These are phyloP conservation scores for Entomortierella lignicola DNA, from an alignment of 192 early-diverging fungal species.

Conservation along the genomic window DNA sequence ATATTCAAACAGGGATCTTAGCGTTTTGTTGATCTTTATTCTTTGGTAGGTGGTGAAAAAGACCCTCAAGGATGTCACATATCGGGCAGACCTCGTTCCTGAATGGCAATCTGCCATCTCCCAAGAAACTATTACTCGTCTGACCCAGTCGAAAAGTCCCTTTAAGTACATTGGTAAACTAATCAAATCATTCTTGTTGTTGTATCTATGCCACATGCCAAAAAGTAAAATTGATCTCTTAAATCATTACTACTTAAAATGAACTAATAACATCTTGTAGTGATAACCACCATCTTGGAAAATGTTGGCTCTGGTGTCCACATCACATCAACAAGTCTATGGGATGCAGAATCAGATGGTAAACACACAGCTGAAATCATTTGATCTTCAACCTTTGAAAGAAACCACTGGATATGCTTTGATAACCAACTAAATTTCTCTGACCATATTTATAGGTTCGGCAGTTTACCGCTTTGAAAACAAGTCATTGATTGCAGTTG, in stretches of 20 bases:
- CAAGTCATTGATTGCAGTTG: conserved; percentile 37
- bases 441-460: conserved; percentile 25
- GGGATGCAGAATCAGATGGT: conserved; percentile 52
- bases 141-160: conserved; percentile 38
- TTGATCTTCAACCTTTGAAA: too few species aligned
- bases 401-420: too few species aligned
- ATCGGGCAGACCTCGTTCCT: conserved; percentile 35
- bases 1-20: too few species aligned
- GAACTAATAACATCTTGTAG: conserved; percentile 10
- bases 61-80: conserved; percentile 33
- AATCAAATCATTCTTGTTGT: not conserved
- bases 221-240: too few species aligned
- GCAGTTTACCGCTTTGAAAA: conserved; percentile 41
- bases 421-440: too few species aligned
- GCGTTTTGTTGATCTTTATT: too few species aligned
- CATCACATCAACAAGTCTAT: conserved; percentile 44
- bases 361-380: too few species aligned
- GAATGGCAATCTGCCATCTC: conserved; percentile 49
- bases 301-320: conserved; percentile 38
- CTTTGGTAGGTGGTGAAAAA: conserved; percentile 39
- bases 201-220: too few species aligned
- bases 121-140: conserved; percentile 25
- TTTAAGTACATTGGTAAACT: conserved; percentile 43
- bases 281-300: conserved; percentile 42
- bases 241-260: not conserved